Percentiles rank a stretch among this genome's conserved stretches.
phyloP scores from a whole-genome alignment of 495 filamentous ascomycete species.

The Aspergillus incahuasiensis region DNA sequence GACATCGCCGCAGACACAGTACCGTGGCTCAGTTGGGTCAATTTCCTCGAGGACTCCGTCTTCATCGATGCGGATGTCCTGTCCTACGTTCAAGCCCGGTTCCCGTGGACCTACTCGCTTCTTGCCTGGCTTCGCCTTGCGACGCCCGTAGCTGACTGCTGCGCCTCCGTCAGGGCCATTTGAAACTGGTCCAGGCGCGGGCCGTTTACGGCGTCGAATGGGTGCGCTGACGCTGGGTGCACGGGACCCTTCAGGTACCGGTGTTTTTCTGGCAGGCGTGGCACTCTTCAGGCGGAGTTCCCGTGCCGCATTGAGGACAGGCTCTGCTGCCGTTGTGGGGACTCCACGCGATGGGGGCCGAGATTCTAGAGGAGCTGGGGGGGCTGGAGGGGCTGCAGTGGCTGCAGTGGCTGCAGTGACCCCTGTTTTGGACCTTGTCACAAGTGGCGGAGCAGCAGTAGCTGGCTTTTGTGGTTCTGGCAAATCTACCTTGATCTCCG shows the following conservation, averaged over 20 bases:
- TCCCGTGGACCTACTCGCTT: constrained; percentile 45
- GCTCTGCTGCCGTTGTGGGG: constrained; percentile 36
- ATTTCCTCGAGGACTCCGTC: constrained; percentile 62
- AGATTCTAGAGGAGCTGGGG: constrained; percentile 33
- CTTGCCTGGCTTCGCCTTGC: constrained; percentile 67
- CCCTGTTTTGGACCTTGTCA: constrained; percentile 9
- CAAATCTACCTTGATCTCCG: constrained; percentile 1
- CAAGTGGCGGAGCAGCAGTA: constrained; percentile 19
- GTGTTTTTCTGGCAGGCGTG: constrained; percentile 47
- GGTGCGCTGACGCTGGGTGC: constrained; percentile 44
- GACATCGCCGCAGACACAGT: constrained; percentile 88
- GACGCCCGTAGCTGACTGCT: constrained; percentile 70
- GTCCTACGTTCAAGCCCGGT: constrained; percentile 16
- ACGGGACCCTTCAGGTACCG: constrained; percentile 47
- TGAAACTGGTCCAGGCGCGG: constrained; percentile 70
- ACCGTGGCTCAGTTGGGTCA: constrained; percentile 80
- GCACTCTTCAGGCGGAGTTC: constrained; percentile 45
- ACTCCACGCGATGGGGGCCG: constrained; percentile 44
- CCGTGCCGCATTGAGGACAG: constrained; percentile 24
- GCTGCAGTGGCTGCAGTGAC: constrained; percentile 8
- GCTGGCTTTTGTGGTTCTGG: constrained; percentile 19
- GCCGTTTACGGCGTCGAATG: constrained; percentile 58
- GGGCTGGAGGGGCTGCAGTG: too few species aligned
- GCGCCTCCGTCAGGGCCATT: constrained; percentile 66
- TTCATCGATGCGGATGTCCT: constrained; percentile 44